Evolutionary conservation across 73 alveolate species (phyloP).

Genomic region (Symbiodinium pilosum): DNA sequence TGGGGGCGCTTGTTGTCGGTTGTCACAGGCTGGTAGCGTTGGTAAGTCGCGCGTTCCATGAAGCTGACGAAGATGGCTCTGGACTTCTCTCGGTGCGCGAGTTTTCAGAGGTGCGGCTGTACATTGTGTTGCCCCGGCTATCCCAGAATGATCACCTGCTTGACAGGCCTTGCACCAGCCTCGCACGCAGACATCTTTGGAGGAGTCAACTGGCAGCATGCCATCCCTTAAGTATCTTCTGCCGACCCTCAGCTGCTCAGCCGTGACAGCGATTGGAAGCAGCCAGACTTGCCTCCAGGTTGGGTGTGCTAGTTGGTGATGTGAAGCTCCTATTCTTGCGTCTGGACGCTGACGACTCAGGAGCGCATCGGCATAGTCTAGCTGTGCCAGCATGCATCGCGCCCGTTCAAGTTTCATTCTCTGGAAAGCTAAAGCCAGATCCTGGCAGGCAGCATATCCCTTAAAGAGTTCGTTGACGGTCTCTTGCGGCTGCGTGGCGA

Average conservation of each 20-base stretch:
- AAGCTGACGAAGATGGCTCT: conserved; percentile 60
- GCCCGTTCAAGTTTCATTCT: not conserved
- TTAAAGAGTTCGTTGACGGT: conserved; percentile 46
- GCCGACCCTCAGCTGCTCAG: too few species aligned
- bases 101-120: not conserved
- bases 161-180: conserved; percentile 45
- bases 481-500: conserved; percentile 41
- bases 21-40: conserved; percentile 31
- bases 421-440: too few species aligned
- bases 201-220: conserved; percentile 30
- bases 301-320: conserved; percentile 54
- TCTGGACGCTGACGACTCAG: conserved; percentile 73
- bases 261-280: not conserved
- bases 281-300: too few species aligned
- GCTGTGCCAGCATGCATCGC: too few species aligned
- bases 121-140: not conserved
- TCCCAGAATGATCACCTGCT: not conserved
- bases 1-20: not conserved
- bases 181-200: conserved; percentile 25
- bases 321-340: conserved; percentile 71
- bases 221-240: not conserved
- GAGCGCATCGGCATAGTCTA: too few species aligned
- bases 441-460: conserved; percentile 26
- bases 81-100: conserved; percentile 52
- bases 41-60: conserved; percentile 44